A percentile compares a stretch with the other conserved stretches of the same genome.
phyloP scores from a whole-genome alignment of 1,284 basidiomycete genomes.

The Leccinum ponderosum region DNA sequence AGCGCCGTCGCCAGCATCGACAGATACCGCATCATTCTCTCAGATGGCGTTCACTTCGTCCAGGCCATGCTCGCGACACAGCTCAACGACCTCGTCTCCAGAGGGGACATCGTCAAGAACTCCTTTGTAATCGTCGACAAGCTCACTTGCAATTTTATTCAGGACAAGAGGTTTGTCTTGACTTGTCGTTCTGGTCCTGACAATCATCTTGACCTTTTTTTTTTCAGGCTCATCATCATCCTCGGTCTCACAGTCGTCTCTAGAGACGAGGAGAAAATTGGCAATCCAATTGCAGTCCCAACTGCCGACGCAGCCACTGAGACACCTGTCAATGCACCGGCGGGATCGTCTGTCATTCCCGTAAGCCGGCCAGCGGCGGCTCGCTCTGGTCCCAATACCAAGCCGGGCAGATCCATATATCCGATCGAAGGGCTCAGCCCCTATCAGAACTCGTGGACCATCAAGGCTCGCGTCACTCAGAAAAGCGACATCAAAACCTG shows the following conservation, averaged over 20 bases:
- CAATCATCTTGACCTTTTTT: conserved; percentile 6
- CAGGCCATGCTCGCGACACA: conserved; percentile 97
- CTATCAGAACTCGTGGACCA: conserved; percentile 99
- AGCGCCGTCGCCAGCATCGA: conserved; percentile 44
- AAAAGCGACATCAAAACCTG: conserved; percentile 91
- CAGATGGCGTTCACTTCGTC: conserved; percentile 81
- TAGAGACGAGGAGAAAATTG: conserved; percentile 68
- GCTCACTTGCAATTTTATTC: conserved; percentile 84
- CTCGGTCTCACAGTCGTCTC: conserved; percentile 67
- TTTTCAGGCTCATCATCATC: conserved; percentile 79
- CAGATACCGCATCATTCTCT: conserved; percentile 72
- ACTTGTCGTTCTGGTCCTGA: conserved; percentile 21
- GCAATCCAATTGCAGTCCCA: conserved; percentile 57
- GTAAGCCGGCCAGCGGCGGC: conserved; percentile 17
- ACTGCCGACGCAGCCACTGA: not conserved
- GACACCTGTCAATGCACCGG: conserved; percentile 6
- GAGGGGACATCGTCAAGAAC: conserved; percentile 70
- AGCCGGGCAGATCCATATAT: conserved; percentile 51
- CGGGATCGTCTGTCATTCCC: conserved; percentile 11
- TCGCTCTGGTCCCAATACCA: conserved; percentile 31
- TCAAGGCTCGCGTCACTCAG: conserved; percentile 91
- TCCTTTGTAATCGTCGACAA: conserved; percentile 75
- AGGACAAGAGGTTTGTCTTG: conserved; percentile 69
- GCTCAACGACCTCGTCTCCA: conserved; percentile 77
- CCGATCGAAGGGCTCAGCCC: conserved; percentile 96